These are phyloP conservation scores for Solanum arcanum DNA, from an alignment of 257 asterid species.

Conservation along the genomic window DNA sequence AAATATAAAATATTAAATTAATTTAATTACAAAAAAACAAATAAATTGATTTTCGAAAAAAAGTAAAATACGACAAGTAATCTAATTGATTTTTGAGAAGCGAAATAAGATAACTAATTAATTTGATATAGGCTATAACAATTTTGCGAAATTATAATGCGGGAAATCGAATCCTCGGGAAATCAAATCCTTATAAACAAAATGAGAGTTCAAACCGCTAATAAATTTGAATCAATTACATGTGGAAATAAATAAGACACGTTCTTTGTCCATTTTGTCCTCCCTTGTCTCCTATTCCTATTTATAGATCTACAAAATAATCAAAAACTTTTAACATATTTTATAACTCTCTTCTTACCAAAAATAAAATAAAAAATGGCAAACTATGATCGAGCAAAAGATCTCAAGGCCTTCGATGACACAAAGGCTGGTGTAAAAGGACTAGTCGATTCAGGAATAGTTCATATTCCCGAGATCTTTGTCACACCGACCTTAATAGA, in stretches of 20 bases:
- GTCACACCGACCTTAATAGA: neutral
- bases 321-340: neutral
- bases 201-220: too few relatives aligned
- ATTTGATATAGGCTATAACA: rapidly evolving
- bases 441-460: neutral
- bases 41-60: too few relatives aligned
- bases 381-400: neutral
- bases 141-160: too few relatives aligned
- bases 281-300: neutral
- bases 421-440: constrained; percentile 3
- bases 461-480: neutral
- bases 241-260: neutral
- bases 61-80: too few relatives aligned
- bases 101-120: neutral
- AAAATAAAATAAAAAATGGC: neutral
- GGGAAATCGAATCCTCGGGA: rapidly evolving
- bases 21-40: too few relatives aligned
- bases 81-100: too few relatives aligned
- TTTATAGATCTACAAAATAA: neutral
- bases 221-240: too few relatives aligned
- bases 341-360: neutral
- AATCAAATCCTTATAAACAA: too few relatives aligned
- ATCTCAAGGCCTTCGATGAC: neutral
- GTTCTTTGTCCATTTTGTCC: neutral
- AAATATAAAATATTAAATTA: too few relatives aligned